Evolutionary conservation across 768 basidiomycete species (phyloP).

Genomic region (Tephrocybe sp.): DNA sequence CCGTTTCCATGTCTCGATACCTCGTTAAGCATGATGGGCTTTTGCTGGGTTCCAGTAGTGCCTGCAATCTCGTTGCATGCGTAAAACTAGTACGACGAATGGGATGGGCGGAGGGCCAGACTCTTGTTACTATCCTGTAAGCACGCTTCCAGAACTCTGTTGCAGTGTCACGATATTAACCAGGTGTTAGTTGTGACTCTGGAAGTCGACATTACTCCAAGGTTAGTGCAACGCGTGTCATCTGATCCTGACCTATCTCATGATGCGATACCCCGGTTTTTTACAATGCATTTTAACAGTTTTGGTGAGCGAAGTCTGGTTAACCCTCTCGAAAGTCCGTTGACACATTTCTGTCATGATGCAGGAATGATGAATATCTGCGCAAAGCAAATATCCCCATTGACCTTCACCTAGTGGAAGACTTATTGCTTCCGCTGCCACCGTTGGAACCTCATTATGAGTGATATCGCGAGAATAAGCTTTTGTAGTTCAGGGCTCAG

Average conservation of each 20-base stretch:
- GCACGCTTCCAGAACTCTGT: conserved; percentile 22
- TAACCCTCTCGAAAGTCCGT: neutral
- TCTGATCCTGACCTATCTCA: conserved; percentile 4
- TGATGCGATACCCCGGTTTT: conserved; percentile 10
- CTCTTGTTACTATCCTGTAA: conserved; percentile 85
- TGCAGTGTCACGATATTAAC: neutral
- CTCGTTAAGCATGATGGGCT: conserved; percentile 89
- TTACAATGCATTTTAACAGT: conserved; percentile 26
- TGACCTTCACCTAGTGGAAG: conserved; percentile 40
- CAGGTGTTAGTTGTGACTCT: conserved; percentile 72
- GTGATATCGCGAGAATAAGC: neutral
- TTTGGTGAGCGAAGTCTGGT: conserved; percentile 35
- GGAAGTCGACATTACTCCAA: conserved; percentile 93
- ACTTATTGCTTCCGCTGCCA: conserved; percentile 32
- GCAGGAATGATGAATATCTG: conserved; percentile 57
- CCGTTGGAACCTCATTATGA: conserved; percentile 13
- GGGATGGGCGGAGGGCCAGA: conserved; percentile 68
- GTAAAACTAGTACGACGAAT: conserved; percentile 73
- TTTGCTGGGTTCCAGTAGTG: conserved; percentile 94
- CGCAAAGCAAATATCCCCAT: conserved; percentile 43
- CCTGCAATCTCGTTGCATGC: conserved; percentile 94
- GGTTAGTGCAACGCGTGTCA: conserved; percentile 43
- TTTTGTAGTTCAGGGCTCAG: neutral
- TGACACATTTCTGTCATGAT: neutral
- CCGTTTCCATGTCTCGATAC: conserved; percentile 94